Percentiles rank a stretch among this genome's conserved stretches.
Conservation (phyloP, 352 stramenopile genomes). For the Phytophthora macrochlamydospora region DNA sequence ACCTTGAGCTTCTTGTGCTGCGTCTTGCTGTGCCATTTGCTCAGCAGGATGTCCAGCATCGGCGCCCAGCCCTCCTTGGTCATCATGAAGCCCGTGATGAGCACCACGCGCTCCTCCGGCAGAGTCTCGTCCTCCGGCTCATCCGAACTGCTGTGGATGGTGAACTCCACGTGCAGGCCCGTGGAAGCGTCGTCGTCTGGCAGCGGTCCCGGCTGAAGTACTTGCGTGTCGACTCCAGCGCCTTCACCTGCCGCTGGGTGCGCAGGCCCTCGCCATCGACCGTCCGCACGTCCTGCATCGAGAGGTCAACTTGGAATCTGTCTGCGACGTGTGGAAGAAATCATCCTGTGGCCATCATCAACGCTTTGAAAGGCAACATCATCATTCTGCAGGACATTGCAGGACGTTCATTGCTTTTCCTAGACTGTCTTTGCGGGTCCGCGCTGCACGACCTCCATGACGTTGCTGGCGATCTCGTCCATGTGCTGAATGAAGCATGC, state of each 20-base stretch:
- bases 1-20: constrained; percentile 33
- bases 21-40: constrained; percentile 29
- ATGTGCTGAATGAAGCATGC: constrained; percentile 49
- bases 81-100: constrained; percentile 50
- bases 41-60: constrained; percentile 40
- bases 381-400: no score
- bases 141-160: constrained; percentile 19
- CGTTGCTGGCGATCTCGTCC: constrained; percentile 39
- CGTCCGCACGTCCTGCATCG: constrained; percentile 22
- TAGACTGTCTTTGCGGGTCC: not conserved
- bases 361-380: no score
- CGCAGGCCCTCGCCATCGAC: constrained; percentile 27
- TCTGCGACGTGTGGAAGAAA: not conserved
- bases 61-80: constrained; percentile 51
- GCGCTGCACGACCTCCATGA: constrained; percentile 29
- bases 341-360: not conserved
- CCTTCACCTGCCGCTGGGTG: constrained; percentile 36
- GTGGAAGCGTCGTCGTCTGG: constrained; percentile 25
- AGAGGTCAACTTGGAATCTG: constrained; percentile 12
- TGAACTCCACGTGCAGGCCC: constrained; percentile 39
- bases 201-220: constrained; percentile 36
- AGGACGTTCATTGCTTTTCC: no score
- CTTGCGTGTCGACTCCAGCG: constrained; percentile 35
- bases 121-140: constrained; percentile 20
- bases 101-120: constrained; percentile 41